These are phyloP conservation scores for Tillandsia fasciculata DNA, from an alignment of 176 grass and related monocot species.

Conservation along the genomic window DNA sequence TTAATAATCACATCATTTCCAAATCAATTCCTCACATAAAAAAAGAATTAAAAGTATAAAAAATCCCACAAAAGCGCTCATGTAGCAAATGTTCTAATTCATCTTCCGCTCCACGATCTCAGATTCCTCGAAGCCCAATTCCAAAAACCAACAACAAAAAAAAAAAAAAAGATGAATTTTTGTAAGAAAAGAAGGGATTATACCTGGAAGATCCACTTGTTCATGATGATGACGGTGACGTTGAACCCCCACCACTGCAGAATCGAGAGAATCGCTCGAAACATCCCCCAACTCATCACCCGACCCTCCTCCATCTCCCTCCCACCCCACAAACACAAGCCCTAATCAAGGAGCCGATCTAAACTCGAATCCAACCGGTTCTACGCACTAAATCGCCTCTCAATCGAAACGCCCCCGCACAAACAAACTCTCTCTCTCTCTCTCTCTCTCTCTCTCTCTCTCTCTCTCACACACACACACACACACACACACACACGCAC, in stretches of 20 bases:
- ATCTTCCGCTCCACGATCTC: background rate
- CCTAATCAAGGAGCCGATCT: background rate
- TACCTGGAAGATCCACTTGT: constrained; percentile 99
- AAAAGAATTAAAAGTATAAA: background rate
- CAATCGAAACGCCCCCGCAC: too few species aligned
- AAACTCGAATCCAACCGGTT: background rate
- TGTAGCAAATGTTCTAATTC: background rate
- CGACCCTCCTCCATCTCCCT: constrained; percentile 52
- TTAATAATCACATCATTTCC: background rate
- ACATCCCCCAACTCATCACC: constrained; percentile 29
- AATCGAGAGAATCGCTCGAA: constrained; percentile 64
- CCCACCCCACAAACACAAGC: background rate
- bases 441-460: too few species aligned
- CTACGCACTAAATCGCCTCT: too few species aligned
- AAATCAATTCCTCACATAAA: background rate
- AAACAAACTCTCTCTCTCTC: too few species aligned
- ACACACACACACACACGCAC: too few species aligned
- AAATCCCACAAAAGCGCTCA: too few species aligned
- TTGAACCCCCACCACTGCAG: constrained; percentile 98
- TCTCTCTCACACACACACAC: too few species aligned
- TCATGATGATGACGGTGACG: constrained; percentile 95
- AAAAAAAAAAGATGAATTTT: background rate
- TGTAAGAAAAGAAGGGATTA: background rate
- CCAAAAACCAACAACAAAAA: background rate
- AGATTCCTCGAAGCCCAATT: background rate